Conservation (phyloP, 164 flowering plant genomes). For the Berberis thunbergii region DNA sequence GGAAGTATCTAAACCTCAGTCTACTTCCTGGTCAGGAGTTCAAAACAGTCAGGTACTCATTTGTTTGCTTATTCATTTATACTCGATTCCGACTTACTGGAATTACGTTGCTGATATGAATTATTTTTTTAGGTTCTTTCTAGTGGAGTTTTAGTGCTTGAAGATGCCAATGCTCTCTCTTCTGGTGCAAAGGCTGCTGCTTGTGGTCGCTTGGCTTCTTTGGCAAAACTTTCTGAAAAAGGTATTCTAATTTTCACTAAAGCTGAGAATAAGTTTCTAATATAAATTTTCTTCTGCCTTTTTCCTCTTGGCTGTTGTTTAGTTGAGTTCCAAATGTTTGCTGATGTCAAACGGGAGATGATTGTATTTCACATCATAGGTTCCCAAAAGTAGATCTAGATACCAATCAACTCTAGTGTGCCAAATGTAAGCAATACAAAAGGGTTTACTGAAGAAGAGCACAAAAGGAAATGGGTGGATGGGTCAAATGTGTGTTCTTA, state of each 20-base stretch:
- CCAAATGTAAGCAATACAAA: no score
- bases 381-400: no score
- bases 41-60: constrained; percentile 33
- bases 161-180: constrained; percentile 47
- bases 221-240: constrained; percentile 56
- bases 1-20: constrained; percentile 12
- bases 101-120: neutral
- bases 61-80: constrained; percentile 2
- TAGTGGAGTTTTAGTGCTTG: constrained; percentile 39
- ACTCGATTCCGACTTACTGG: neutral
- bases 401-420: no score
- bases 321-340: neutral
- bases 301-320: neutral
- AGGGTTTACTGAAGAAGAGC: neutral
- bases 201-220: constrained; percentile 67
- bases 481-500: neutral
- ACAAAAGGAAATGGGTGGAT: neutral
- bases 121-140: constrained; percentile 27
- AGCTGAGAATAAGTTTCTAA: neutral
- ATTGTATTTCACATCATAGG: no score
- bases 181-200: constrained; percentile 94
- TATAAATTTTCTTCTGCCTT: neutral
- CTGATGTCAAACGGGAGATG: no score
- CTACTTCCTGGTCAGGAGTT: constrained; percentile 22
- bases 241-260: constrained; percentile 23